Evolutionary conservation across 345 rosid species (phyloP).

Genomic region (Nasturtium officinale): DNA sequence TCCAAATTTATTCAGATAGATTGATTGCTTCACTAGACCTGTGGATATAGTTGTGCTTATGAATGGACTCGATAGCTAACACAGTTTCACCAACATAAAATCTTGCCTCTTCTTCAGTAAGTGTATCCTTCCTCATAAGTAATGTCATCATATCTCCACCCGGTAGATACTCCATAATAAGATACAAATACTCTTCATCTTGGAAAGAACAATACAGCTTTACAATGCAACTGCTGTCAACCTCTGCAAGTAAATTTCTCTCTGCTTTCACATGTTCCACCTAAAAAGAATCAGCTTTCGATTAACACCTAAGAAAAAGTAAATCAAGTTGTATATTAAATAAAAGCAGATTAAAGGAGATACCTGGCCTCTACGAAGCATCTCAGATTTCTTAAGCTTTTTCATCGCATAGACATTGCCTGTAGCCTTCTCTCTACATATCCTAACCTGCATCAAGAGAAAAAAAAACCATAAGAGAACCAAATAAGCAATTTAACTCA

Average conservation of each 20-base stretch:
- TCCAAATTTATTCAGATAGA: constrained; percentile 7
- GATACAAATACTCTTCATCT: constrained; percentile 91
- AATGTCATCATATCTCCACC: constrained; percentile 99
- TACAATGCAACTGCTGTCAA: constrained; percentile 95
- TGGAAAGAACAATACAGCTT: constrained; percentile 95
- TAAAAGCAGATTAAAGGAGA: constrained; percentile 17
- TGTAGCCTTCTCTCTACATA: constrained; percentile 85
- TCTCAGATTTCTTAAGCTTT: constrained; percentile 94
- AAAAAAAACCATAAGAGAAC: background rate
- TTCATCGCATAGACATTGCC: constrained; percentile 94
- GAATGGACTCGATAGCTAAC: constrained; percentile 95
- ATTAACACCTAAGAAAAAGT: background rate
- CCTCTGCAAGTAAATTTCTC: constrained; percentile 97
- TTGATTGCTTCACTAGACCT: constrained; percentile 53
- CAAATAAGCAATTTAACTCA: background rate
- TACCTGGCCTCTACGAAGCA: constrained; percentile 99
- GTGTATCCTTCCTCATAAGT: constrained; percentile 92
- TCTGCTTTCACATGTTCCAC: constrained; percentile 99
- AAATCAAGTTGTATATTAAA: background rate
- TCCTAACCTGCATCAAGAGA: constrained; percentile 66
- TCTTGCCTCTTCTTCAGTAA: constrained; percentile 94
- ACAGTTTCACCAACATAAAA: constrained; percentile 98
- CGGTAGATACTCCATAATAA: constrained; percentile 97
- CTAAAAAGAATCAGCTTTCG: constrained; percentile 49
- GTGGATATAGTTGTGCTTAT: constrained; percentile 95